Evolutionary conservation across 2,329 filamentous ascomycete genomes (phyloP).

Genomic region (Lojkania enalia): DNA sequence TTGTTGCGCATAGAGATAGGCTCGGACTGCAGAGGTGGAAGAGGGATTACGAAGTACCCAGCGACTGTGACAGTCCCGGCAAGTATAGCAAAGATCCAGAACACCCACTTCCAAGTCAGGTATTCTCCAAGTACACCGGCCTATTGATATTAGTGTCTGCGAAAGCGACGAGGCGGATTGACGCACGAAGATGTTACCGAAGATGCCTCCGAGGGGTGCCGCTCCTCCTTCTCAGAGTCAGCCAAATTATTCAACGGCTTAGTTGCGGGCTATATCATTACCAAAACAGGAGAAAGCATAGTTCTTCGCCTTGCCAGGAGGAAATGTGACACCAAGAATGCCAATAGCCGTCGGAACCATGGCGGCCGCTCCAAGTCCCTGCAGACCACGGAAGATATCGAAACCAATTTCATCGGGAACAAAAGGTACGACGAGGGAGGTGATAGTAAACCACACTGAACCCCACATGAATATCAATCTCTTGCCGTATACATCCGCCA

Average conservation of each 20-base stretch:
- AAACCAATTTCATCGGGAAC: conserved; percentile 69
- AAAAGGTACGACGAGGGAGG: conserved; percentile 65
- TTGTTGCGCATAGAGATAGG: conserved; percentile 47
- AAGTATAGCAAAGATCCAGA: conserved; percentile 64
- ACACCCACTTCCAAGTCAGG: conserved; percentile 40
- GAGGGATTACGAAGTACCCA: conserved; percentile 63
- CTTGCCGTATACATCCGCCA: conserved; percentile 69
- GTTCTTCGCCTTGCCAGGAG: conserved; percentile 69
- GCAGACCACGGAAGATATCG: conserved; percentile 66
- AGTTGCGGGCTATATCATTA: not conserved
- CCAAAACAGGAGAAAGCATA: conserved; percentile 68
- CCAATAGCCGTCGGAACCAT: conserved; percentile 73
- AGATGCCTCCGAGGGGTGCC: conserved; percentile 65
- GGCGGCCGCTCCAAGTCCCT: conserved; percentile 68
- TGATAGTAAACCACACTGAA: conserved; percentile 64
- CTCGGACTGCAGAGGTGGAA: conserved; percentile 44
- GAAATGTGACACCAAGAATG: conserved; percentile 69
- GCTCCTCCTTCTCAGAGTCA: conserved; percentile 53
- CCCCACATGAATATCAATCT: conserved; percentile 67
- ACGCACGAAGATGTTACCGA: conserved; percentile 62
- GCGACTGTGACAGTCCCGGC: conserved; percentile 60
- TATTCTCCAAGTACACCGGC: conserved; percentile 67
- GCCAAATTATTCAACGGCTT: not conserved
- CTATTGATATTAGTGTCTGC: conserved; percentile 15
- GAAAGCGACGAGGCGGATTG: not conserved